phyloP scores from a whole-genome alignment of 176 grass and related monocot species.

The Carex cristatella region DNA sequence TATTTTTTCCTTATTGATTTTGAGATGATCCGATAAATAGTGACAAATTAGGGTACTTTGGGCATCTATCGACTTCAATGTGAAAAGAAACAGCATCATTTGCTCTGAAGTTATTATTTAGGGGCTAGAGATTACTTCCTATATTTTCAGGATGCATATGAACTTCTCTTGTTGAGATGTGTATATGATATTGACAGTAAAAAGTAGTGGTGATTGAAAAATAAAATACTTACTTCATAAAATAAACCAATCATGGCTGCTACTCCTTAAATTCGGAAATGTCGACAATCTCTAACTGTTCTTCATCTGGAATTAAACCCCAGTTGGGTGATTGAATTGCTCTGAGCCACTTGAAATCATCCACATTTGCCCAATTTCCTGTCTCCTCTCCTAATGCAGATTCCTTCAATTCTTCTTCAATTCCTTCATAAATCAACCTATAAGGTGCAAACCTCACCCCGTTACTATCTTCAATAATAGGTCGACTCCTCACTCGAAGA shows the following conservation, averaged over 20 bases:
- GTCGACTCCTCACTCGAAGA: slow-evolving; percentile 68
- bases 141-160: background rate
- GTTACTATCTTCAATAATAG: slow-evolving; percentile 78
- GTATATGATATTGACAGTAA: background rate
- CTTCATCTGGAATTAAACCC: slow-evolving; percentile 59
- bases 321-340: slow-evolving; percentile 84
- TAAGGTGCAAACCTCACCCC: slow-evolving; percentile 78
- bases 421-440: slow-evolving; percentile 49
- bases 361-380: slow-evolving; percentile 74
- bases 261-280: slow-evolving; percentile 44
- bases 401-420: slow-evolving; percentile 59
- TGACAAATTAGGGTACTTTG: background rate
- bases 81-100: slow-evolving; percentile 6
- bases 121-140: background rate
- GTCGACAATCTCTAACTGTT: slow-evolving; percentile 32
- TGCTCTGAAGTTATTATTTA: background rate
- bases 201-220: background rate
- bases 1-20: background rate
- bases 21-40: background rate
- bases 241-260: background rate
- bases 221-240: background rate
- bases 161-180: background rate
- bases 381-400: slow-evolving; percentile 59
- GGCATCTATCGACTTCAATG: background rate
- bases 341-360: slow-evolving; percentile 95